These are phyloP conservation scores for Colletotrichum falcatum DNA, from an alignment of 2,329 filamentous ascomycete genomes.

Conservation along the genomic window DNA sequence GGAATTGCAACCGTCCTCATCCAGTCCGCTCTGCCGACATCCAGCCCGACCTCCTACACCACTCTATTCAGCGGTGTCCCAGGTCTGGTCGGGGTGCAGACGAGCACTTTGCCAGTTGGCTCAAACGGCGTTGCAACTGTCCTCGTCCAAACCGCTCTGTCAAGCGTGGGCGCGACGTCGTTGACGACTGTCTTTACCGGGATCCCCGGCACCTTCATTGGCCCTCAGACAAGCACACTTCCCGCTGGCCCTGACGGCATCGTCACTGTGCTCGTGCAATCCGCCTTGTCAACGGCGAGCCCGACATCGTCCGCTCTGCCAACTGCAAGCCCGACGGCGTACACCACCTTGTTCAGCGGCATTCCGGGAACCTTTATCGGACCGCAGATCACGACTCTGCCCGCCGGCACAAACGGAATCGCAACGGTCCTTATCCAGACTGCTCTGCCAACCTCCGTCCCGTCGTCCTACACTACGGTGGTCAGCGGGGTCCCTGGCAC, in stretches of 20 bases:
- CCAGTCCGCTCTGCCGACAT: too few relatives aligned
- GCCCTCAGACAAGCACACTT: too few relatives aligned
- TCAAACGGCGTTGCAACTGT: constrained; percentile 22
- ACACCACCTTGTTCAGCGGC: constrained; percentile 1
- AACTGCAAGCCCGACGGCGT: background rate
- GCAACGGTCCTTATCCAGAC: constrained; percentile 18
- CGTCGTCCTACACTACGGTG: background rate
- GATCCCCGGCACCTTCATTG: too few relatives aligned
- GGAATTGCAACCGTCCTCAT: too few relatives aligned
- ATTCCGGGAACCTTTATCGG: background rate
- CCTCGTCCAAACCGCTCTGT: constrained; percentile 14
- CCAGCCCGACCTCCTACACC: background rate
- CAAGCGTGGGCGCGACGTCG: background rate
- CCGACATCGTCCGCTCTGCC: background rate
- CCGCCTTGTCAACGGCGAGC: too few relatives aligned
- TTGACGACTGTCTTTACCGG: too few relatives aligned
- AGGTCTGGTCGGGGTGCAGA: constrained; percentile 7
- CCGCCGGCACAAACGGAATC: background rate
- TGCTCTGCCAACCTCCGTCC: background rate
- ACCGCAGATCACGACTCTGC: background rate
- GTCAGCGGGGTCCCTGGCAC: constrained; percentile 14
- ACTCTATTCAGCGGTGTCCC: constrained; percentile 12
- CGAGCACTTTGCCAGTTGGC: constrained; percentile 3
- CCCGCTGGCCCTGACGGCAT: too few relatives aligned
- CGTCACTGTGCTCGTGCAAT: too few relatives aligned